phyloP scores from a whole-genome alignment of 2,329 filamentous ascomycete genomes.

The Xylariaceae sp. region DNA sequence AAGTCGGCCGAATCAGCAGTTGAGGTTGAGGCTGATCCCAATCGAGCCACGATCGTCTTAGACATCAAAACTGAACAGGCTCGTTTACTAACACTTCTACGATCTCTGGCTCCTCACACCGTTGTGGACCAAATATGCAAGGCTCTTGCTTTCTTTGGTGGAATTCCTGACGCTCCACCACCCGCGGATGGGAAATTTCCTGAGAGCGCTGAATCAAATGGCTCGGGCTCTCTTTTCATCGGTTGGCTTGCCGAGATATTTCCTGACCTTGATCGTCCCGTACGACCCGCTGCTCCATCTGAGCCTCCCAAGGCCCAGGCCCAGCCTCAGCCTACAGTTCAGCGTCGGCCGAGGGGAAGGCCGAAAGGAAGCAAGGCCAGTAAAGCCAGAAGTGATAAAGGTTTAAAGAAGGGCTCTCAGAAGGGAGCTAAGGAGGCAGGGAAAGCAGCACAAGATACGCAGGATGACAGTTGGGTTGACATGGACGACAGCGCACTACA shows the following conservation, averaged over 20 bases:
- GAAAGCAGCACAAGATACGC: constrained; percentile 16
- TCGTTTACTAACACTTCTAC: constrained; percentile 53
- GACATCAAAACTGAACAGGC: constrained; percentile 58
- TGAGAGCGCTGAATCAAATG: constrained; percentile 51
- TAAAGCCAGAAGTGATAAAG: constrained; percentile 45
- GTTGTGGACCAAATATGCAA: constrained; percentile 62
- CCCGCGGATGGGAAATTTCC: constrained; percentile 49
- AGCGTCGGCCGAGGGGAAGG: constrained; percentile 46
- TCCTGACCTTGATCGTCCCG: constrained; percentile 35
- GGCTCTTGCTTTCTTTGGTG: constrained; percentile 60
- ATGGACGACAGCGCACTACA: constrained; percentile 33
- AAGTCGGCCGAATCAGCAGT: constrained; percentile 14
- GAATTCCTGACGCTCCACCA: constrained; percentile 51
- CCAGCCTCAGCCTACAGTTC: constrained; percentile 10
- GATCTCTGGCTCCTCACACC: constrained; percentile 48
- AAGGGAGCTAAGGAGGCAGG: constrained; percentile 19
- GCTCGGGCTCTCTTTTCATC: constrained; percentile 53
- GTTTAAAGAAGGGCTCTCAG: constrained; percentile 41
- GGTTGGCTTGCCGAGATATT: constrained; percentile 63
- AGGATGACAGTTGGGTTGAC: constrained; percentile 43
- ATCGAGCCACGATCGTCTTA: constrained; percentile 33
- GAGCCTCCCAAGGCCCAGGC: constrained; percentile 11
- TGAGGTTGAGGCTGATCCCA: not conserved
- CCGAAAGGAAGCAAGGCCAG: constrained; percentile 54
- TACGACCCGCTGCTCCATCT: constrained; percentile 24